These are phyloP conservation scores for Ophiostoma triangulosporum DNA, from an alignment of 2,329 filamentous ascomycete species.

Conservation along the genomic window DNA sequence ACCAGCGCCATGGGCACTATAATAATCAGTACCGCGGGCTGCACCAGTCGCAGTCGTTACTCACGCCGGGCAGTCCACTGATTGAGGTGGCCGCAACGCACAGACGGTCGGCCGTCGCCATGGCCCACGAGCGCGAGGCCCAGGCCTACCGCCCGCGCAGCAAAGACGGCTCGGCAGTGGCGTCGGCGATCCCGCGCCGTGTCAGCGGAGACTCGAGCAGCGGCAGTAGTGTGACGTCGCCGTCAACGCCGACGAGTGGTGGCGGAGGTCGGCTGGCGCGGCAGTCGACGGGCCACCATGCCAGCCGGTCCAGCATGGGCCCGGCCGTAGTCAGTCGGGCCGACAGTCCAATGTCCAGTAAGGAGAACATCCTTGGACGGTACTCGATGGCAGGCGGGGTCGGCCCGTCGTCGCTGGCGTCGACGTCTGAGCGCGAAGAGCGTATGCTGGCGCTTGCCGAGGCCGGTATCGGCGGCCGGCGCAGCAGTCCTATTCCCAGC, in stretches of 20 bases:
- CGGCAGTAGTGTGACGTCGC: conserved; percentile 11
- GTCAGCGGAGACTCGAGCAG: conserved; percentile 20
- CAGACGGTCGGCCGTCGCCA: conserved; percentile 18
- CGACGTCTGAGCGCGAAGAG: conserved; percentile 3
- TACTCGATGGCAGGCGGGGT: conserved; percentile 1
- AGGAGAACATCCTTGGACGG: conserved; percentile 14
- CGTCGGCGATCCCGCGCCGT: conserved; percentile 20
- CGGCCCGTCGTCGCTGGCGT: not conserved
- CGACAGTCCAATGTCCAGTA: conserved; percentile 17
- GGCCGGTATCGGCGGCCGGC: not conserved
- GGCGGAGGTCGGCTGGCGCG: conserved; percentile 19
- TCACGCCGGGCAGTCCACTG: conserved; percentile 20
- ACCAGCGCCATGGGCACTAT: conserved; percentile 8
- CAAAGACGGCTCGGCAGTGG: conserved; percentile 15
- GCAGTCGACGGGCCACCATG: conserved; percentile 16
- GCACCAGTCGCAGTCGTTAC: conserved; percentile 20
- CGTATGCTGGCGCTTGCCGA: conserved; percentile 8
- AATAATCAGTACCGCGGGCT: conserved; percentile 15
- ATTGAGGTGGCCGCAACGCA: conserved; percentile 38
- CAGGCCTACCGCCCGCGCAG: conserved; percentile 21
- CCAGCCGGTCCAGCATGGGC: conserved; percentile 18
- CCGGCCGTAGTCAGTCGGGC: conserved; percentile 14
- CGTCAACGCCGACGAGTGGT: conserved; percentile 1
- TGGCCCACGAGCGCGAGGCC: conserved; percentile 28
- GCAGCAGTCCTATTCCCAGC: not conserved